Percentiles rank a stretch among this genome's conserved stretches.
Evolutionary conservation across 345 rosid genomes (phyloP).

Genomic region (Clausena lansium): DNA sequence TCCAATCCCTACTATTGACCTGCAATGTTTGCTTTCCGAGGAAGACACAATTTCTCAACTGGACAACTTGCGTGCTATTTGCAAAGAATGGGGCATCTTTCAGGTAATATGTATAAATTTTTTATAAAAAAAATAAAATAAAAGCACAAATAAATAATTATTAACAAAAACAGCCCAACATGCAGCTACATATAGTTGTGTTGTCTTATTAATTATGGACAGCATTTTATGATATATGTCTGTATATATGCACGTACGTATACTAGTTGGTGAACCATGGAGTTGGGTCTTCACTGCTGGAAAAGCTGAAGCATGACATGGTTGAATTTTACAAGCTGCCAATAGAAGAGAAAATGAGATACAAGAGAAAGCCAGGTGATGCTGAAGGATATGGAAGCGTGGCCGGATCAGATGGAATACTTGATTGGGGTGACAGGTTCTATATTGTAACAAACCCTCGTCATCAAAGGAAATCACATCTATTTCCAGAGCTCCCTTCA

Average conservation of each 20-base stretch:
- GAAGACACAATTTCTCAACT: conserved; percentile 20
- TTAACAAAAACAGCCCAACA: too few species aligned
- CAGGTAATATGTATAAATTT: conserved; percentile 21
- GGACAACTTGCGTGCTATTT: conserved; percentile 24
- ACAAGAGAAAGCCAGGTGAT: conserved; percentile 21
- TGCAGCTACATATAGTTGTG: too few species aligned
- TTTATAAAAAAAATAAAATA: too few species aligned
- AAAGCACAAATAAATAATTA: too few species aligned
- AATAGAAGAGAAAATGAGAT: conserved; percentile 31
- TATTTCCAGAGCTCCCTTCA: conserved; percentile 40
- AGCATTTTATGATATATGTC: too few species aligned
- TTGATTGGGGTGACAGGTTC: conserved; percentile 37
- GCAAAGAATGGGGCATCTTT: conserved; percentile 43
- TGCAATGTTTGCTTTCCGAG: conserved; percentile 16
- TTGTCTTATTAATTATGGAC: neutral
- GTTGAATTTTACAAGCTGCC: conserved; percentile 31
- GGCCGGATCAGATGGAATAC: conserved; percentile 13
- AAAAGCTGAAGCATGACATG: conserved; percentile 21
- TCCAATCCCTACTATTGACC: conserved; percentile 27
- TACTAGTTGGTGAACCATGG: conserved; percentile 40
- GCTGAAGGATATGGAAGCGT: conserved; percentile 25
- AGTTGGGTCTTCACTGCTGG: conserved; percentile 16
- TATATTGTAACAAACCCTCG: conserved; percentile 27
- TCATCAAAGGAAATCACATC: conserved; percentile 30
- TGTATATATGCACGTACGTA: neutral